A percentile compares a stretch with the other conserved stretches of the same genome.
Conservation (phyloP, 805 yeast species). For the Ascoidea rubescens region DNA sequence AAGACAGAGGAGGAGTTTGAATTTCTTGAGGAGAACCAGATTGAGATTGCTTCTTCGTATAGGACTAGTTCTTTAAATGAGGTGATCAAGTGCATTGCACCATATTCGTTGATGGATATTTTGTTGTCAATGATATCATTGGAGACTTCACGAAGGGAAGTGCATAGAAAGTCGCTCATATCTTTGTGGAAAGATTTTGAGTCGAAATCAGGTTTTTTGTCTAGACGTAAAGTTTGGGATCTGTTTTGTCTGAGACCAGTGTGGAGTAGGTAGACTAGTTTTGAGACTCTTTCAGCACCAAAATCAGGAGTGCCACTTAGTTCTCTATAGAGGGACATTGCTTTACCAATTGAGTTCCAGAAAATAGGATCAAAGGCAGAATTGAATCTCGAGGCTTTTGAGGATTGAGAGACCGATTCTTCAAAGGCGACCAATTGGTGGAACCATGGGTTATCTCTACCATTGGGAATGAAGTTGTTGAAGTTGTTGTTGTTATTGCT, state of each 20-base stretch:
- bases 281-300: slow-evolving; percentile 30
- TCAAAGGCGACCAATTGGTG: slow-evolving; percentile 38
- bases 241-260: slow-evolving; percentile 44
- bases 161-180: slow-evolving; percentile 34
- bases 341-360: slow-evolving; percentile 37
- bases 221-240: slow-evolving; percentile 36
- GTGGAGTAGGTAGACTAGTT: slow-evolving; percentile 35
- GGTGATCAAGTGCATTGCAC: slow-evolving; percentile 42
- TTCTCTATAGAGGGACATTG: slow-evolving; percentile 36
- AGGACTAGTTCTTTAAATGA: slow-evolving; percentile 47
- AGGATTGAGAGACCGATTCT: slow-evolving; percentile 27
- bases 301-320: slow-evolving; percentile 33
- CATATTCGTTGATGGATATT: slow-evolving; percentile 33
- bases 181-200: slow-evolving; percentile 41
- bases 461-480: slow-evolving; percentile 11
- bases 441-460: slow-evolving; percentile 29
- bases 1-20: slow-evolving; percentile 28
- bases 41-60: slow-evolving; percentile 47
- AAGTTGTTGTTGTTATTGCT: slow-evolving; percentile 11
- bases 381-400: slow-evolving; percentile 12
- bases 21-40: slow-evolving; percentile 54
- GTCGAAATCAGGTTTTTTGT: slow-evolving; percentile 47
- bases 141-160: slow-evolving; percentile 37
- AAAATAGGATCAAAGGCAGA: slow-evolving; percentile 25
- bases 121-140: slow-evolving; percentile 32